Percentiles rank a stretch among this genome's conserved stretches.
phyloP scores from a whole-genome alignment of 2,329 filamentous ascomycete genomes.

The Tympanopsis confertula region DNA sequence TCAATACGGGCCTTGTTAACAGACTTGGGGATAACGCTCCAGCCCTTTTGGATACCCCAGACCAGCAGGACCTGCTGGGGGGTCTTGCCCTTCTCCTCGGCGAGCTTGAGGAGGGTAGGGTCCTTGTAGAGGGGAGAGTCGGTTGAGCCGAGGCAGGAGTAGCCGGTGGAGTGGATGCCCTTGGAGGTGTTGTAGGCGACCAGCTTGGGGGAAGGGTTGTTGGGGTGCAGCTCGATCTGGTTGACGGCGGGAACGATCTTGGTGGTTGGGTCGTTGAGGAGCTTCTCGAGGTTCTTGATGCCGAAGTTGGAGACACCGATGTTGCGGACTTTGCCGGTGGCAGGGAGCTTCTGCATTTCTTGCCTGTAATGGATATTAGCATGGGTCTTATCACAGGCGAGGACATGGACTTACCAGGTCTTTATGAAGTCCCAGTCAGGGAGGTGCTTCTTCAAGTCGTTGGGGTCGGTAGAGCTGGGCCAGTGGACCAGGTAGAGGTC shows the following conservation, averaged over 20 bases:
- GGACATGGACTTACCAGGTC: slow-evolving; percentile 38
- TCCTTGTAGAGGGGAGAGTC: slow-evolving; percentile 62
- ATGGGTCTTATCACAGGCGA: slow-evolving; percentile 12
- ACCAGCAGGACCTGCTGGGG: slow-evolving; percentile 66
- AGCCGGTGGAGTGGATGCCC: slow-evolving; percentile 64
- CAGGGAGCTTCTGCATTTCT: slow-evolving; percentile 59
- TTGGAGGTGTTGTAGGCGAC: slow-evolving; percentile 61
- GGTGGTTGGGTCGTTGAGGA: slow-evolving; percentile 53
- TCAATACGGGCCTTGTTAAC: slow-evolving; percentile 64
- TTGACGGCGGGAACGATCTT: slow-evolving; percentile 61
- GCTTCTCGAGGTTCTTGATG: slow-evolving; percentile 67
- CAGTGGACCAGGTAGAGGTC: slow-evolving; percentile 66
- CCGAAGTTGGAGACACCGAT: slow-evolving; percentile 82
- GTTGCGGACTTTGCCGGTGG: slow-evolving; percentile 62
- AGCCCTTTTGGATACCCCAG: slow-evolving; percentile 73
- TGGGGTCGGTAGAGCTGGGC: slow-evolving; percentile 53
- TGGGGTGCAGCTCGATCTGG: slow-evolving; percentile 73
- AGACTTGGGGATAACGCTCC: slow-evolving; percentile 77
- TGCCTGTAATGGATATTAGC: slow-evolving; percentile 20
- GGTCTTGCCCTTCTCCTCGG: slow-evolving; percentile 54
- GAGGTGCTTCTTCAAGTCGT: slow-evolving; percentile 54
- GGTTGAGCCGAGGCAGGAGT: slow-evolving; percentile 63
- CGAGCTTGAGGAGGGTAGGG: slow-evolving; percentile 47
- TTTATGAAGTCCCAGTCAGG: slow-evolving; percentile 74
- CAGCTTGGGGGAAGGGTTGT: slow-evolving; percentile 71